A percentile compares a stretch with the other conserved stretches of the same genome.
Evolutionary conservation across 208 protist species (phyloP).

Genomic region (Trypanosoma brucei): DNA sequence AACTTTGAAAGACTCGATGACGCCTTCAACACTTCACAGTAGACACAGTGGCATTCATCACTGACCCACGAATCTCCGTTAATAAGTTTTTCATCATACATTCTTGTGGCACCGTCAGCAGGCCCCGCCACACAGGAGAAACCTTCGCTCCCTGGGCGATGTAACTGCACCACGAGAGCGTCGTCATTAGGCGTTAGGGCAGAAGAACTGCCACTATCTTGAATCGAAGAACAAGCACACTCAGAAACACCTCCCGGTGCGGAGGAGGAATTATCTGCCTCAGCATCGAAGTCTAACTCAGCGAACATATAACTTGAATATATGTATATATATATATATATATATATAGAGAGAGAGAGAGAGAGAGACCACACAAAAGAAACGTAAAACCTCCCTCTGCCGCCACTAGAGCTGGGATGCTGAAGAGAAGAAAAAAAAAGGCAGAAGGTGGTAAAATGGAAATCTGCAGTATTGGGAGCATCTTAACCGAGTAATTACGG

Average conservation of each 20-base stretch:
- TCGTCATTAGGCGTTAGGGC: neutral
- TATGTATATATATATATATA: too few species aligned
- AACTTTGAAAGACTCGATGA: constrained; percentile 21
- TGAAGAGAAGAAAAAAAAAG: too few species aligned
- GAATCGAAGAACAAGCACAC: too few species aligned
- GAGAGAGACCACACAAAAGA: too few species aligned
- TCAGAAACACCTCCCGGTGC: neutral
- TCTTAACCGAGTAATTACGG: too few species aligned
- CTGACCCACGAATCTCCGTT: constrained; percentile 80
- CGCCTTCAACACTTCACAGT: constrained; percentile 65
- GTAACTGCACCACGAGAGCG: constrained; percentile 31
- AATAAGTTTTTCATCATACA: constrained; percentile 41
- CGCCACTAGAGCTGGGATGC: too few species aligned
- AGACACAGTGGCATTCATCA: constrained; percentile 62
- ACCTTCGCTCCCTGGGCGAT: constrained; percentile 53
- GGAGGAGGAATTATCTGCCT: neutral
- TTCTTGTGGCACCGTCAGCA: constrained; percentile 28
- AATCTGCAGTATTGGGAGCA: too few species aligned
- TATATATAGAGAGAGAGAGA: too few species aligned
- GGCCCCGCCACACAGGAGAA: constrained; percentile 68
- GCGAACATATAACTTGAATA: constrained; percentile 32
- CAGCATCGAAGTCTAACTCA: constrained; percentile 43
- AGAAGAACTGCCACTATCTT: neutral
- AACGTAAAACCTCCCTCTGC: too few species aligned
- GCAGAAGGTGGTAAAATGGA: too few species aligned